These are phyloP conservation scores for Talaromyces nanjingensis DNA, from an alignment of 495 filamentous ascomycete species.

Conservation along the genomic window DNA sequence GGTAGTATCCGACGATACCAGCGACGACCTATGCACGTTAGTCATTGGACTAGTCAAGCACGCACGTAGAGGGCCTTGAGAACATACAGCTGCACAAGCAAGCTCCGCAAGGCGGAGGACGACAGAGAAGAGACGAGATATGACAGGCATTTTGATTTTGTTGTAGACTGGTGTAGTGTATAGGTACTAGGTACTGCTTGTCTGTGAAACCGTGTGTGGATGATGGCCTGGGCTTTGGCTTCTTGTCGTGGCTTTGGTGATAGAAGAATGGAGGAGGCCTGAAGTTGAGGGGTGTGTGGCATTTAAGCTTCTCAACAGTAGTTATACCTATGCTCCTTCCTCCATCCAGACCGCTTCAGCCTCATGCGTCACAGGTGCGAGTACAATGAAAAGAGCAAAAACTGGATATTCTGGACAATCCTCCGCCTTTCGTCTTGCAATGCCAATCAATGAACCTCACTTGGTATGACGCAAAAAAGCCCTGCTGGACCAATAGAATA, in stretches of 20 bases:
- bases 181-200: neutral
- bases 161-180: neutral
- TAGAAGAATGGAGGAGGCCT: neutral
- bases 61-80: neutral
- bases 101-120: conserved; percentile 40
- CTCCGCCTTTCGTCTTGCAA: neutral
- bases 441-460: neutral
- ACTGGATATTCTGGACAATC: neutral
- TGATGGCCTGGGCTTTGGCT: neutral
- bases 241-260: neutral
- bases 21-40: conserved; percentile 41
- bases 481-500: neutral
- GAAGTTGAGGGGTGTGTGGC: neutral
- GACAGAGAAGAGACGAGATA: conserved; percentile 44
- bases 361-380: conserved; percentile 1
- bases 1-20: conserved; percentile 49
- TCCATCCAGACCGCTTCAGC: neutral
- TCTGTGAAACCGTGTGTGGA: neutral
- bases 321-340: neutral
- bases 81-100: conserved; percentile 32
- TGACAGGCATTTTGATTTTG: conserved; percentile 41
- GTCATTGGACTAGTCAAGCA: neutral
- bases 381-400: neutral
- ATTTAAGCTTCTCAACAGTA: neutral
- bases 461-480: neutral